phyloP scores from a whole-genome alignment of 306 rosid genomes.

The Begonia fuchsioides region DNA sequence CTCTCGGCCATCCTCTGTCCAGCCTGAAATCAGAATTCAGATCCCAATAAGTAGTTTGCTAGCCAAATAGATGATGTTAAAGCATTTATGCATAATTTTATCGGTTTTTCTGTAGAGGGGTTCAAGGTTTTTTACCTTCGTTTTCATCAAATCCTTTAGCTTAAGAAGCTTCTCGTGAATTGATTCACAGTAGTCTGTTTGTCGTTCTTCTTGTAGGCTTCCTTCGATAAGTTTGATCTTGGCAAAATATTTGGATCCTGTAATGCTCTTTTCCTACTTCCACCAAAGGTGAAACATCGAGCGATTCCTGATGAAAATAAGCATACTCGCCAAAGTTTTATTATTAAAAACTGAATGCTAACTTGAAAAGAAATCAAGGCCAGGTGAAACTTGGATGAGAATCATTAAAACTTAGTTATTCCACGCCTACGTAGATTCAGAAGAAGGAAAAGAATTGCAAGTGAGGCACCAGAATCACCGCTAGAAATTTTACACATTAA shows the following conservation, averaged over 20 bases:
- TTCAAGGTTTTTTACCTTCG: constrained; percentile 32
- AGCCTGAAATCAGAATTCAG: constrained; percentile 39
- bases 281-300: constrained; percentile 89
- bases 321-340: too few relatives aligned
- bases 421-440: too few relatives aligned
- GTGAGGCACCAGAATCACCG: too few relatives aligned
- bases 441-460: too few relatives aligned
- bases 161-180: constrained; percentile 85
- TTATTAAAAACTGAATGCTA: too few relatives aligned
- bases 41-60: not conserved
- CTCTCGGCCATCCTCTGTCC: constrained; percentile 77
- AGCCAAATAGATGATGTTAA: not conserved
- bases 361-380: not conserved
- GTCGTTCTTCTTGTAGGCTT: constrained; percentile 54
- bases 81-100: not conserved
- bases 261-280: constrained; percentile 52
- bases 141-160: constrained; percentile 88
- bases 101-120: too few relatives aligned
- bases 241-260: constrained; percentile 67
- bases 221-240: constrained; percentile 45
- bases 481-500: too few relatives aligned
- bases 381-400: not conserved
- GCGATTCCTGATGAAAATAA: constrained; percentile 45
- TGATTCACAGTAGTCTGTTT: constrained; percentile 77
- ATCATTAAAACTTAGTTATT: not conserved